phyloP scores from a whole-genome alignment of 2,329 filamentous ascomycete species.

The Fusarium sp. region DNA sequence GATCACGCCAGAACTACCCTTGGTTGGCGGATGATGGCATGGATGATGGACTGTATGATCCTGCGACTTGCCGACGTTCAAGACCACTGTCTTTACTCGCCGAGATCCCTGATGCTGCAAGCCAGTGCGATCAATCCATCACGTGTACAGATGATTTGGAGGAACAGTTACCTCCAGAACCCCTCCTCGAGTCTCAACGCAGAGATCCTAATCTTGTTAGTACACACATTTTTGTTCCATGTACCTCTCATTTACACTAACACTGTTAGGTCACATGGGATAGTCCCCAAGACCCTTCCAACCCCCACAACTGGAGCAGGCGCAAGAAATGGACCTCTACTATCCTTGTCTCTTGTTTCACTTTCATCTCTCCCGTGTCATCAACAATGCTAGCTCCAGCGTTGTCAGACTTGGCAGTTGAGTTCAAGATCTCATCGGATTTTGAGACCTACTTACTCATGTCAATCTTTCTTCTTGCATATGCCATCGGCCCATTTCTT shows the following conservation, averaged over 20 bases:
- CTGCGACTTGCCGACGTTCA: background rate
- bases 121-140: background rate
- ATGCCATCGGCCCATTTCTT: constrained; percentile 63
- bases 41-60: background rate
- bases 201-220: constrained; percentile 41
- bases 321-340: constrained; percentile 51
- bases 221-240: background rate
- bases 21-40: constrained; percentile 36
- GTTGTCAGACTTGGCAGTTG: constrained; percentile 55
- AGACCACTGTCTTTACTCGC: constrained; percentile 21
- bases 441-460: constrained; percentile 63
- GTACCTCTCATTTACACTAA: background rate
- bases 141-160: constrained; percentile 15
- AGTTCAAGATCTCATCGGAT: constrained; percentile 56
- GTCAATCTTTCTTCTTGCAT: constrained; percentile 69
- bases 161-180: constrained; percentile 12
- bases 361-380: constrained; percentile 67
- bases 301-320: constrained; percentile 60
- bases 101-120: constrained; percentile 13
- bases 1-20: constrained; percentile 45
- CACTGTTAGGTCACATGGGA: constrained; percentile 55
- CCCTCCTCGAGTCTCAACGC: background rate
- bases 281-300: constrained; percentile 55
- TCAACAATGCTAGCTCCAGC: constrained; percentile 64
- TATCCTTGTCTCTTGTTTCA: constrained; percentile 54